Conservation (phyloP, 225 moss, liverwort and hornwort genomes). For the Lunularia cruciata region DNA sequence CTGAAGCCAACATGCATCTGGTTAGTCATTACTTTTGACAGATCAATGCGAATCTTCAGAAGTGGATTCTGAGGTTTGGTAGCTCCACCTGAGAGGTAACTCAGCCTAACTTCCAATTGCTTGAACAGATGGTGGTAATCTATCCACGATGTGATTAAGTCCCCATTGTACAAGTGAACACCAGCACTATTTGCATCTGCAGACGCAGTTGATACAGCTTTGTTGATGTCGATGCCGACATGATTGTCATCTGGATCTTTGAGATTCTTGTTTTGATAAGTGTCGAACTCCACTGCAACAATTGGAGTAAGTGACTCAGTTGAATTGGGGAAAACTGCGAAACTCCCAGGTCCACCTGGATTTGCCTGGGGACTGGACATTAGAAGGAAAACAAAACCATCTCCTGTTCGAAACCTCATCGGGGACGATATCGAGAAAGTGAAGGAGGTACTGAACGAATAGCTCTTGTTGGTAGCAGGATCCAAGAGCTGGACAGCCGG, state of each 20-base stretch:
- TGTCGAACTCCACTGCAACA: constrained; percentile 33
- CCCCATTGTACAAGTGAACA: not conserved
- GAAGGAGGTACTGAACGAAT: constrained; percentile 33
- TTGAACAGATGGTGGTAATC: constrained; percentile 24
- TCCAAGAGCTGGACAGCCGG: not conserved
- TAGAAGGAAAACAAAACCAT: constrained; percentile 28
- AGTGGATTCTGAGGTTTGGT: constrained; percentile 22
- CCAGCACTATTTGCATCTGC: constrained; percentile 8
- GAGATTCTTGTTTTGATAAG: not conserved
- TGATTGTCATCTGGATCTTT: constrained; percentile 17
- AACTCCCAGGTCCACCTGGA: not conserved
- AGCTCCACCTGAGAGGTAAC: not conserved
- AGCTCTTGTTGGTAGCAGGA: not conserved
- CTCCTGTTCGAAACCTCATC: not conserved
- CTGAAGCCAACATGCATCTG: constrained; percentile 37
- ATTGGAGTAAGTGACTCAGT: not conserved
- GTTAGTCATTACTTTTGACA: not conserved
- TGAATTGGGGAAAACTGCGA: not conserved
- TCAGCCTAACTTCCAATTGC: constrained; percentile 20
- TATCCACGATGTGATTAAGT: constrained; percentile 33
- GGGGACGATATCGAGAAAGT: constrained; percentile 25
- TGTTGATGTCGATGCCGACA: constrained; percentile 13
- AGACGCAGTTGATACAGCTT: not conserved
- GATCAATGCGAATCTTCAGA: not conserved
- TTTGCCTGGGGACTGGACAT: constrained; percentile 5